phyloP scores from a whole-genome alignment of 1,284 basidiomycete species.

The Fomitopsis betulina region DNA sequence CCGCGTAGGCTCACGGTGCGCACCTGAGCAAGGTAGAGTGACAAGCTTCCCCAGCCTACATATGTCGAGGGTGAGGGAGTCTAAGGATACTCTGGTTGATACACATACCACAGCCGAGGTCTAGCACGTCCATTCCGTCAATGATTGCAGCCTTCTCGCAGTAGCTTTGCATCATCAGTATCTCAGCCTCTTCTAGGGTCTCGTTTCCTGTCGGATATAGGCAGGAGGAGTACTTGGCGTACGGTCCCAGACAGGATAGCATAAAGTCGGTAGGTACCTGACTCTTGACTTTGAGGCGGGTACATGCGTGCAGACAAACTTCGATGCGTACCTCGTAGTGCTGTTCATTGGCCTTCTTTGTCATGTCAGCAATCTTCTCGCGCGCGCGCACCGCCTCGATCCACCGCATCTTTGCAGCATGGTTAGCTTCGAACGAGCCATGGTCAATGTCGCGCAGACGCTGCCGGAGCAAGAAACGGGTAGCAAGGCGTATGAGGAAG shows the following conservation, averaged over 20 bases:
- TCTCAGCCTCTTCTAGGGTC: constrained; percentile 65
- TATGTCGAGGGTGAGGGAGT: not conserved
- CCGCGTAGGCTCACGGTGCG: no score
- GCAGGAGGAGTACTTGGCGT: constrained; percentile 71
- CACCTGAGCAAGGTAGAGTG: constrained; percentile 65
- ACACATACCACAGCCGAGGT: constrained; percentile 64
- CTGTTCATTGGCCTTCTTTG: constrained; percentile 74
- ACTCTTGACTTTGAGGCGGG: not conserved
- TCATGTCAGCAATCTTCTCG: constrained; percentile 58
- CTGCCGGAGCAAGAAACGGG: constrained; percentile 56
- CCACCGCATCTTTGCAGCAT: constrained; percentile 64
- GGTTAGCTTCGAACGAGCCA: constrained; percentile 59
- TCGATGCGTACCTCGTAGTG: constrained; percentile 61
- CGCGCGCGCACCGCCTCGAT: constrained; percentile 50
- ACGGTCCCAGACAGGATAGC: constrained; percentile 56
- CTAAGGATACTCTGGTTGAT: not conserved
- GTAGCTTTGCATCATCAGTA: constrained; percentile 68
- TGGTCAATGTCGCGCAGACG: constrained; percentile 59
- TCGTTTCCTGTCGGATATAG: constrained; percentile 65
- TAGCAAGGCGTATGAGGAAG: constrained; percentile 52
- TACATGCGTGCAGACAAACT: not conserved
- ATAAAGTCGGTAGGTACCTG: constrained; percentile 69
- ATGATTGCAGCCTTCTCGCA: constrained; percentile 62
- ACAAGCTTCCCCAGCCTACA: constrained; percentile 71
- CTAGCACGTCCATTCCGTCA: constrained; percentile 66